Evolutionary conservation across 2,329 filamentous ascomycete species (phyloP).

Genomic region (Tolypocladium pustulatum): DNA sequence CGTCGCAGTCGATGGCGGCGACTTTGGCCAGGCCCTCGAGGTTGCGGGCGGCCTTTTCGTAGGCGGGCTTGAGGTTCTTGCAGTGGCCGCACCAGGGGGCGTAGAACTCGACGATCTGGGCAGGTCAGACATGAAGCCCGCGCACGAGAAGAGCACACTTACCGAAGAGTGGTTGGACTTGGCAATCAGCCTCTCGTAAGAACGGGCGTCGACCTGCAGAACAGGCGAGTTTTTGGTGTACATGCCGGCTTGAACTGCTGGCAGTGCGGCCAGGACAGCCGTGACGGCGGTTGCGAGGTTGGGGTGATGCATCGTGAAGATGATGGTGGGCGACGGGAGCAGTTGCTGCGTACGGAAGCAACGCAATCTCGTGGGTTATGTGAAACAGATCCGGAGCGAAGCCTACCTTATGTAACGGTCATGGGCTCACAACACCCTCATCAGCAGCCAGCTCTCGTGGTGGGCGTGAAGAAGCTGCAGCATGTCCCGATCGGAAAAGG

Average conservation of each 20-base stretch:
- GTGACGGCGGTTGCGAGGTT: background rate
- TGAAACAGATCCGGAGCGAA: background rate
- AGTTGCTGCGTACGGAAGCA: background rate
- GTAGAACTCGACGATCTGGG: constrained; percentile 73
- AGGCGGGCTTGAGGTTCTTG: constrained; percentile 88
- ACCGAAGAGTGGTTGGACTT: constrained; percentile 89
- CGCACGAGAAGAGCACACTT: constrained; percentile 21
- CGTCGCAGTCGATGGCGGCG: constrained; percentile 89
- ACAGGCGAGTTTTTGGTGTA: constrained; percentile 86
- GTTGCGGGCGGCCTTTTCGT: constrained; percentile 84
- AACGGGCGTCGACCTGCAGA: constrained; percentile 67
- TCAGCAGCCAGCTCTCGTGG: background rate
- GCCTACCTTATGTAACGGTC: background rate
- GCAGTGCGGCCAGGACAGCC: constrained; percentile 31
- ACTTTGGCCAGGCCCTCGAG: constrained; percentile 91
- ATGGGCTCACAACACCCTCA: background rate
- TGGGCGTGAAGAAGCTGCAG: background rate
- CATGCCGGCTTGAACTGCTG: constrained; percentile 56
- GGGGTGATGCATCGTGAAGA: constrained; percentile 40
- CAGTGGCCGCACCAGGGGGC: constrained; percentile 98
- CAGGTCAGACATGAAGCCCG: background rate
- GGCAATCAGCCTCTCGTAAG: constrained; percentile 72
- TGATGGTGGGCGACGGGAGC: background rate
- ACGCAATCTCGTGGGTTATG: background rate
- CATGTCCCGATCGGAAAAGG: background rate